Base-by-base conservation (phyloP, 768 basidiomycete species). In the Boletus sensibilis region DNA sequence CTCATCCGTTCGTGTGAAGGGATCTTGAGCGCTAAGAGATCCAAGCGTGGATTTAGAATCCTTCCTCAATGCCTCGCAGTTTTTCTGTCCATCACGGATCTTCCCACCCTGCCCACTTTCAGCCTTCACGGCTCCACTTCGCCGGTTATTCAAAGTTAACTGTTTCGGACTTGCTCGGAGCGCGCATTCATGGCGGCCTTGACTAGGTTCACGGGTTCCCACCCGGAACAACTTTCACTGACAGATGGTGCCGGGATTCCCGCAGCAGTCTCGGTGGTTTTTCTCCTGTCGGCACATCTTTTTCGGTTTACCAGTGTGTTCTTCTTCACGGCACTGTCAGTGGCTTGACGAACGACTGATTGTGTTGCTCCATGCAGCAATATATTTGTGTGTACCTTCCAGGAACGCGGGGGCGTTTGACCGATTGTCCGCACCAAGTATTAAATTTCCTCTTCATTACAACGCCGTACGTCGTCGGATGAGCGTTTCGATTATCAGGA, bases 1-100 rank as follows among this genome's bases (percentile, higher is more conserved):
- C 1, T 55, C 21, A 25, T 31, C 50, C 13, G 41, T 39, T 47
- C 31, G 53, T 57, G 52, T 21, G 52, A 59, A 55, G 53, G 54
- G 55, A 64, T 64, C 62, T 71, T 40, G 51, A 44, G 60, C 57
- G 57, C 52, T 27, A 51, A 39, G 42, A 44, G 34, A 33, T 52
- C 40, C 41, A 33, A 45, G 21, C 39, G 52, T 54, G 43, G 43
- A 48, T 41, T 45, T 45, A 44, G 59, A 60, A 50, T 37, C 18
- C 25, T 63, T 54, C 39, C 18, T 38, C 21, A 16, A 29, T 37
- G 35, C 33, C 31, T 45, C 20, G n/a, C 13, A 49, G 33, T 20
- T 21, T 50, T 38, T 33, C 23, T 29, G 44, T 23, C 43, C 10
- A 40, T 29, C 40, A 43, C 46, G 16, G 55, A 58, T 58, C 61